Conservation (phyloP, 352 stramenopile genomes). For the Phytophthora brassicae region DNA sequence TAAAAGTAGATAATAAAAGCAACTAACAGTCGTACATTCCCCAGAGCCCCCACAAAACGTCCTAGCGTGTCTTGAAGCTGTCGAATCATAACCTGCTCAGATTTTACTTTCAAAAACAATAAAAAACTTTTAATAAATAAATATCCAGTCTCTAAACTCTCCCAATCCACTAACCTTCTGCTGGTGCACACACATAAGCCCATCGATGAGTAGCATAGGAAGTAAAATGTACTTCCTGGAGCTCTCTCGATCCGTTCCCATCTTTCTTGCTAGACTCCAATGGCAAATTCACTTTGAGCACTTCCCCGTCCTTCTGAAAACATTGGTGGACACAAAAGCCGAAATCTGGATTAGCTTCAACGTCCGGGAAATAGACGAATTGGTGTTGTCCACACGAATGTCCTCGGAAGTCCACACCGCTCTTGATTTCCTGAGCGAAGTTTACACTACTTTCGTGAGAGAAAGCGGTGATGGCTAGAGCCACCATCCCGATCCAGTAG, state of each 20-base stretch:
- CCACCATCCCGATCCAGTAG: conserved; percentile 84
- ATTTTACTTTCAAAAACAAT: conserved; percentile 35
- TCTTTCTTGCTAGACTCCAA: conserved; percentile 32
- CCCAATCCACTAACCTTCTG: conserved; percentile 37
- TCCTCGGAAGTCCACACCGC: conserved; percentile 76
- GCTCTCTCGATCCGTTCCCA: conserved; percentile 33
- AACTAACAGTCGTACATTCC: conserved; percentile 50
- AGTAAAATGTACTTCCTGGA: conserved; percentile 54
- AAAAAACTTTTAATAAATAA: background rate
- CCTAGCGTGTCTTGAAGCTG: conserved; percentile 75
- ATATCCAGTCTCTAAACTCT: background rate
- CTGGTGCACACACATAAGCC: conserved; percentile 69
- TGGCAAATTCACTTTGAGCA: conserved; percentile 55
- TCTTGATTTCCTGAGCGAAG: conserved; percentile 80
- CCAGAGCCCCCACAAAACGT: conserved; percentile 76
- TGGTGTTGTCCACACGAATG: conserved; percentile 44
- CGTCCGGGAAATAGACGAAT: conserved; percentile 81
- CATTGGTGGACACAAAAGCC: conserved; percentile 71
- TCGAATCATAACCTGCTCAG: conserved; percentile 56
- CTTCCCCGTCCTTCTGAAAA: conserved; percentile 40
- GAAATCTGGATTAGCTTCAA: conserved; percentile 71
- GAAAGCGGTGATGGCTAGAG: conserved; percentile 64
- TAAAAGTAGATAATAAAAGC: background rate
- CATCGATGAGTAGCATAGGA: conserved; percentile 69
- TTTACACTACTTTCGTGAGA: conserved; percentile 62